Percentiles rank a stretch among this genome's conserved stretches.
phyloP scores from a whole-genome alignment of 768 basidiomycete species.

The Psilocybe subaeruginosa region DNA sequence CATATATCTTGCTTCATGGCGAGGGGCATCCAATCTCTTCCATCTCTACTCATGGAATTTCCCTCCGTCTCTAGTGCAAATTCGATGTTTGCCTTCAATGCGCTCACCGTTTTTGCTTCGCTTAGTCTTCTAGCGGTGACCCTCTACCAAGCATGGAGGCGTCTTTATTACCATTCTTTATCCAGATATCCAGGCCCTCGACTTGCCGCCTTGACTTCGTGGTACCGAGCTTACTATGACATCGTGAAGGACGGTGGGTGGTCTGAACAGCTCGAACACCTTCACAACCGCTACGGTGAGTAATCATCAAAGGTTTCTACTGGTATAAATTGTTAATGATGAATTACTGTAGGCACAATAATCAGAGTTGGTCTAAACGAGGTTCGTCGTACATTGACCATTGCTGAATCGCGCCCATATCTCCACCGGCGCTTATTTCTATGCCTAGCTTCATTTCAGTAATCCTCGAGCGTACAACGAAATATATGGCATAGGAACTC shows the following conservation, averaged over 20 bases:
- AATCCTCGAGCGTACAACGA: slow-evolving; percentile 41
- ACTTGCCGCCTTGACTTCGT: slow-evolving; percentile 33
- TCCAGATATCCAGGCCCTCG: slow-evolving; percentile 34
- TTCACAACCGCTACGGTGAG: slow-evolving; percentile 42
- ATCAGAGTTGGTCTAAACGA: slow-evolving; percentile 43
- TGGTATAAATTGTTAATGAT: background rate
- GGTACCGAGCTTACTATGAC: slow-evolving; percentile 38
- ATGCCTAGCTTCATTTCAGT: slow-evolving; percentile 43
- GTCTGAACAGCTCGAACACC: slow-evolving; percentile 34
- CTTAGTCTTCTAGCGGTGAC: slow-evolving; percentile 5
- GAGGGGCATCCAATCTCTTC: background rate
- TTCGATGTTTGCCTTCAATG: background rate
- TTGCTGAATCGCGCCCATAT: background rate
- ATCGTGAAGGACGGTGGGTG: slow-evolving; percentile 40
- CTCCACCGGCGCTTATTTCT: slow-evolving; percentile 1
- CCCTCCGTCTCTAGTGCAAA: background rate
- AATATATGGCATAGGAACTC: slow-evolving; percentile 41
- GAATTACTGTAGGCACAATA: slow-evolving; percentile 30
- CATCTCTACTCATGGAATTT: background rate
- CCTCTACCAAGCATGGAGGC: slow-evolving; percentile 1
- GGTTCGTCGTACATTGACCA: slow-evolving; percentile 23
- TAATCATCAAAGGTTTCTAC: background rate
- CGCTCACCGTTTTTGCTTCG: background rate
- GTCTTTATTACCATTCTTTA: slow-evolving; percentile 26
- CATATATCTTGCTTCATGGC: background rate